Evolutionary conservation across 331 rosid species (phyloP), one percentile per base, ranked within the genome.

Genomic region (Rhamnella rubrinervis): DNA sequence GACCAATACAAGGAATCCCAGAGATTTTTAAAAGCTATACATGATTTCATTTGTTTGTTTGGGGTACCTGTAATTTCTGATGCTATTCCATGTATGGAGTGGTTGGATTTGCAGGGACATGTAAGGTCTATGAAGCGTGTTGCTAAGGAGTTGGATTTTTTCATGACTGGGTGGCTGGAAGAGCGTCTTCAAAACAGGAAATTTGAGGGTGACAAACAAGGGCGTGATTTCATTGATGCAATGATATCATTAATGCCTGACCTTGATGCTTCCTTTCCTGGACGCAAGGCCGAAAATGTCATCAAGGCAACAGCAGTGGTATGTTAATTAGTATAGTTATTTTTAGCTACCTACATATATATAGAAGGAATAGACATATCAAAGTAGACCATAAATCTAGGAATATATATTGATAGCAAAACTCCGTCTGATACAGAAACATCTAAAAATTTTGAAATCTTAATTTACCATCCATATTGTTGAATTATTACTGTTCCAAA

Each of bases 241-340:
- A 63, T 75, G 74, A 4, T 75, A 26, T 75, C 74, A 40, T 40
- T 9, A 6, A 40, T 40, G 46, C 10, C 46, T 6, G 0, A 17
- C 62, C 51, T 4, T 82, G 56, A 47, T 47, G 55, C 38, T 46
- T 62, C 52, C 5, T 11, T 61, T 9, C 9, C 41, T 17, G 70
- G 19, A 59, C 47, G 40, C 35, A 61, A 53, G 21, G 17, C 57
- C 55, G 75, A 82, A 31, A 70, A 77, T 26, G 19, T 78, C 52
- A 28, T 55, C 75, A 82, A 78, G 46, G 69, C 86, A 31, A 78
- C 81, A n/a, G 10, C 75, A 17, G 31, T 71, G 83, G 86, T 82
- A 70, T 0, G 77, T 62, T 21, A 26, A 21, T 59, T 26, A 12
- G 11, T 6, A 21, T 19, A 5, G 1, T 2, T 26, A 26, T 26